Evolutionary conservation across 495 filamentous ascomycete species (phyloP), one percentile per base, ranked within the genome.

Genomic region (Neurospora africana): DNA sequence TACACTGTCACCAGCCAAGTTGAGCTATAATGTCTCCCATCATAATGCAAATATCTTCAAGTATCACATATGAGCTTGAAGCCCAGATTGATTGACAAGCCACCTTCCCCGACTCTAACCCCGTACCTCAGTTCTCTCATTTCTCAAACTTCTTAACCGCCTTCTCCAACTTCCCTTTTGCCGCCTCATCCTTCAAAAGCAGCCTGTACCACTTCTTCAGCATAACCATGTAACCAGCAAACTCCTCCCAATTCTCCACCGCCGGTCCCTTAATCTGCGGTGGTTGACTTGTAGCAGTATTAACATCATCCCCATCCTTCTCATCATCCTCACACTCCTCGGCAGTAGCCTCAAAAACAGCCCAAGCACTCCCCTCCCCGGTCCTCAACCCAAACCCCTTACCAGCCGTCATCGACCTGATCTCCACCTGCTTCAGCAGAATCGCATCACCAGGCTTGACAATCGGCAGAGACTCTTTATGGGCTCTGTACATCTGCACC

Each of bases 401-500:
- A 53, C 85, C 85, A 13, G 86, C 70, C 68, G 84, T 81, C 19
- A 95, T 91, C 69, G 85, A 86, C 68, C 84, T 81, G 17, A 96
- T 92, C 70, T 85, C 86, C 76, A 98, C 93, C 47, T 89, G 85
- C 7, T 91, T 86, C 15, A 99, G 85, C 43, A 99, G 79, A 27
- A 97, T 83, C 3, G 90, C 88, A 74, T 95, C 91, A 9, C 95
- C 95, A 19, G 86, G 85, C 4, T 84, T 82, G 33, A 93, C 83
- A 6, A 84, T 77, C 0, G 95, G 95, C 3, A 98, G 82, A 1
- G 89, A 87, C 15, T 87, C 86, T 75, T 89, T 90, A 77, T 90
- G 89, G 1, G 92, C 90, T 6, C 93, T 87, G 79, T 92, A 92
- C 19, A 97, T 83, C 71, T 91, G 89, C 0, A 92, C 92, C 73